A percentile compares a stretch with the other conserved stretches of the same genome.
Conservation (phyloP, 1,284 basidiomycete species). For the Ustilago xerochloae region DNA sequence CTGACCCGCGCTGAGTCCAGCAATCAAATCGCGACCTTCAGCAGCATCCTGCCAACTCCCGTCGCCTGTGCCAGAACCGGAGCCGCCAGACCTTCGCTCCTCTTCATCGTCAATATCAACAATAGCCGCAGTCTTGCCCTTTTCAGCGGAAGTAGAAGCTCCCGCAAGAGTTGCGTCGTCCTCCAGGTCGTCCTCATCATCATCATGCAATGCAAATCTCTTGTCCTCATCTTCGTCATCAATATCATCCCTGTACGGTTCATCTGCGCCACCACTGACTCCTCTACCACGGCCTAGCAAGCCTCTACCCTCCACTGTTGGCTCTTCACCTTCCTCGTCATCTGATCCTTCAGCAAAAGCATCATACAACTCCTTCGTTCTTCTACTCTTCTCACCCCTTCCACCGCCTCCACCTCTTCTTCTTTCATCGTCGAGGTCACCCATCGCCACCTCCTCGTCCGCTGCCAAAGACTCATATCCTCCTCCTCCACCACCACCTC, state of each 20-base stretch:
- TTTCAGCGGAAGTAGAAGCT: neutral
- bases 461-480: constrained; percentile 77
- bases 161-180: constrained; percentile 11
- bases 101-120: constrained; percentile 31
- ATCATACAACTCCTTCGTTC: constrained; percentile 69
- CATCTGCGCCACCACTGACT: neutral
- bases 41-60: constrained; percentile 51
- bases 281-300: constrained; percentile 18
- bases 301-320: constrained; percentile 5
- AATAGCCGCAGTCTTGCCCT: constrained; percentile 6
- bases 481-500: constrained; percentile 49
- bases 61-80: constrained; percentile 18
- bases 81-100: constrained; percentile 8
- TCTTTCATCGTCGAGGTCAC: constrained; percentile 54
- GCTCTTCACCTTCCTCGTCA: constrained; percentile 62
- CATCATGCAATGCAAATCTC: constrained; percentile 34
- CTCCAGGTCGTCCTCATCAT: constrained; percentile 21
- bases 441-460: constrained; percentile 74
- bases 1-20: constrained; percentile 6
- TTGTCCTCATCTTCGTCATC: constrained; percentile 34
- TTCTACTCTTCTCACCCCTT: constrained; percentile 24
- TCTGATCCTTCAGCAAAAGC: constrained; percentile 68
- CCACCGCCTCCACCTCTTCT: constrained; percentile 23
- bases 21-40: constrained; percentile 32
- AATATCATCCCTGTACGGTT: constrained; percentile 39